Conservation (phyloP, 306 rosid genomes). For the Trifolium dubium region DNA sequence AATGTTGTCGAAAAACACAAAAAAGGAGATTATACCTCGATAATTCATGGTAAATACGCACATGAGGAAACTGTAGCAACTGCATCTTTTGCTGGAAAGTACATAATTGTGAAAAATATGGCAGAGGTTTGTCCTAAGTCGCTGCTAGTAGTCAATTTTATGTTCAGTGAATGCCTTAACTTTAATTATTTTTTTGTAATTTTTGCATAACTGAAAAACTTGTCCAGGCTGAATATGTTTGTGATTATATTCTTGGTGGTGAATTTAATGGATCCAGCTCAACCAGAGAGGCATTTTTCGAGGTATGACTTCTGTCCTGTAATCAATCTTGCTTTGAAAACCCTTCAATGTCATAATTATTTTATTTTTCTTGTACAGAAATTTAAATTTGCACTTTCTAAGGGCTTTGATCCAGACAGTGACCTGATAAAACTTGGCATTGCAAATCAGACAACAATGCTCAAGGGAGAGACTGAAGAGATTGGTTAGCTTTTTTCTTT, state of each 20-base stretch:
- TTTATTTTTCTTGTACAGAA: slow-evolving; percentile 59
- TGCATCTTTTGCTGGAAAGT: slow-evolving; percentile 96
- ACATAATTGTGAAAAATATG: slow-evolving; percentile 85
- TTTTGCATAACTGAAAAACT: slow-evolving; percentile 22
- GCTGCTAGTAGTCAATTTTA: slow-evolving; percentile 33
- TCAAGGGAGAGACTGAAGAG: slow-evolving; percentile 98
- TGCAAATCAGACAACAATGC: slow-evolving; percentile 99
- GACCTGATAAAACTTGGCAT: slow-evolving; percentile 78
- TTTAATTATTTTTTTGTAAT: slow-evolving; percentile 19
- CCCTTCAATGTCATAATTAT: slow-evolving; percentile 23
- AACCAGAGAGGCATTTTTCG: slow-evolving; percentile 79
- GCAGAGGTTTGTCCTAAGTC: slow-evolving; percentile 64
- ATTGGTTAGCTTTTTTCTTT: slow-evolving; percentile 64
- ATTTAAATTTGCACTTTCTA: slow-evolving; percentile 84
- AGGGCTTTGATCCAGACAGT: slow-evolving; percentile 81
- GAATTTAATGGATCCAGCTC: slow-evolving; percentile 90
- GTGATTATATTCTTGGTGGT: slow-evolving; percentile 91
- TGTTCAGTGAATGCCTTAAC: slow-evolving; percentile 10
- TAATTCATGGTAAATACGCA: slow-evolving; percentile 88
- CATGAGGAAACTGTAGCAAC: slow-evolving; percentile 98
- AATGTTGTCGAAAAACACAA: slow-evolving; percentile 90
- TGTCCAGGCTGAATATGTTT: slow-evolving; percentile 84
- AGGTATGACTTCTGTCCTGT: slow-evolving; percentile 51
- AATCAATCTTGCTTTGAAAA: slow-evolving; percentile 13
- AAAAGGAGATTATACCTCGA: slow-evolving; percentile 88